Evolutionary conservation across 1,284 basidiomycete genomes (phyloP), one percentile per base, ranked within the genome.

Genomic region (Leccinum solheimii): DNA sequence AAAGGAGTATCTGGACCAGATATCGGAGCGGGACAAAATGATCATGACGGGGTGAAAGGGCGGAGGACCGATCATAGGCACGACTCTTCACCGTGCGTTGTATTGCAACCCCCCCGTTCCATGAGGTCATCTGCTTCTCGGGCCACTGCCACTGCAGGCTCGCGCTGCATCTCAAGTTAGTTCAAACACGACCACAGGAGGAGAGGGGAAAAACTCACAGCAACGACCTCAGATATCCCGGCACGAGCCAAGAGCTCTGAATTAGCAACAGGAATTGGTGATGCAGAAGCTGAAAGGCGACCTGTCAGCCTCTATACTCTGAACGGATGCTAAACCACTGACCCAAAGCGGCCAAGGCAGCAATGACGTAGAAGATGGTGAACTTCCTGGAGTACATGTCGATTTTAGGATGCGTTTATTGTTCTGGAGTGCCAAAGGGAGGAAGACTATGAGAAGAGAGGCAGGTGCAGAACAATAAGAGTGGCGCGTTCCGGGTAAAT

Each of bases 381-480:
- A 73, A 65, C 49, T 72, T 75, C 13, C 30, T 58, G 30, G 64
- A 52, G 68, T 73, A 34, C 72, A 75, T 75, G 5, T 61, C 60
- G 59, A 30, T 64, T 70, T 75, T 64, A 11, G 69, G 48, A 64
- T 50, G 60, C 0, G 61, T 53, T 68, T 72, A 74, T 75, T 76
- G 71, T 75, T 70, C 62, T 62, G 58, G 54, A 14, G 54, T 57
- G 53, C 11, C 10, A 49, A 11, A 38, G 21, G 21, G 55, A 49
- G 45, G 45, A 27, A 26, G 57, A 21, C 9, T 53, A 40, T 45
- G 55, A 6, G 48, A 57, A 56, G 32, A 59, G 50, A 61, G 58
- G 55, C 21, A 62, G 56, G 57, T 38, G 51, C 59, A 62, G 64
- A 76, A 76, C 72, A 76, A 76, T 73, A 74, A 74, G 72, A 68